Evolutionary conservation across 176 grass and related monocot genomes (phyloP).

Genomic region (Oryza meyeriana): DNA sequence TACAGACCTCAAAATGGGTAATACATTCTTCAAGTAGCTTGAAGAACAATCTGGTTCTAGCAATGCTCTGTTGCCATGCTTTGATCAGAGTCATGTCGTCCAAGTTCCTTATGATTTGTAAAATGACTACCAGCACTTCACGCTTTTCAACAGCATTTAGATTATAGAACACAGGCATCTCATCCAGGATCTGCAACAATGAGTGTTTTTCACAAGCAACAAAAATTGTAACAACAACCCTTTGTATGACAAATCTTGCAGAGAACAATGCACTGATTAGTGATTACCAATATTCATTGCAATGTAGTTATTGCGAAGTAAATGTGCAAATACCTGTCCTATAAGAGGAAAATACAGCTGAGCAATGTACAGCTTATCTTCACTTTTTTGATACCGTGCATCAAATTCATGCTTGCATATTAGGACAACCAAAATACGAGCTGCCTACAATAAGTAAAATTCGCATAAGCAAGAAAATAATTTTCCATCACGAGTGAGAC

Average conservation of each 20-base stretch:
- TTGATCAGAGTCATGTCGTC: conserved; percentile 91
- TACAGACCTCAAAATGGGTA: conserved; percentile 89
- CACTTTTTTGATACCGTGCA: conserved; percentile 84
- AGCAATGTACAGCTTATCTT: conserved; percentile 96
- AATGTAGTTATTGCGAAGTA: conserved; percentile 14
- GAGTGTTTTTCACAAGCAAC: conserved; percentile 25
- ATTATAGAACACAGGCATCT: conserved; percentile 99
- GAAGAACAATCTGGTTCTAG: conserved; percentile 95
- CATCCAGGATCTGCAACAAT: conserved; percentile 90
- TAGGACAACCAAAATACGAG: conserved; percentile 92
- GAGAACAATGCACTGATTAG: neutral
- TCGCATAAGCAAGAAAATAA: conserved; percentile 10
- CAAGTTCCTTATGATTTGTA: conserved; percentile 98
- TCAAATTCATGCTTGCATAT: conserved; percentile 99
- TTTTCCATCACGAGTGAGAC: conserved; percentile 12
- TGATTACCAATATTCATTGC: conserved; percentile 7
- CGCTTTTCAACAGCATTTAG: conserved; percentile 94
- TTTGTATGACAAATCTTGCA: conserved; percentile 19
- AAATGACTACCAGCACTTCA: conserved; percentile 92
- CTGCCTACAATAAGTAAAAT: conserved; percentile 56
- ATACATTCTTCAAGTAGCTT: conserved; percentile 99
- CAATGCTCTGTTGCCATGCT: conserved; percentile 99
- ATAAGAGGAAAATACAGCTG: conserved; percentile 97
- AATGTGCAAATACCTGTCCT: conserved; percentile 60
- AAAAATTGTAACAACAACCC: conserved; percentile 6